These are phyloP conservation scores for Kalmanozyma brasiliensis DNA, from an alignment of 1,284 basidiomycete species.

Conservation along the genomic window DNA sequence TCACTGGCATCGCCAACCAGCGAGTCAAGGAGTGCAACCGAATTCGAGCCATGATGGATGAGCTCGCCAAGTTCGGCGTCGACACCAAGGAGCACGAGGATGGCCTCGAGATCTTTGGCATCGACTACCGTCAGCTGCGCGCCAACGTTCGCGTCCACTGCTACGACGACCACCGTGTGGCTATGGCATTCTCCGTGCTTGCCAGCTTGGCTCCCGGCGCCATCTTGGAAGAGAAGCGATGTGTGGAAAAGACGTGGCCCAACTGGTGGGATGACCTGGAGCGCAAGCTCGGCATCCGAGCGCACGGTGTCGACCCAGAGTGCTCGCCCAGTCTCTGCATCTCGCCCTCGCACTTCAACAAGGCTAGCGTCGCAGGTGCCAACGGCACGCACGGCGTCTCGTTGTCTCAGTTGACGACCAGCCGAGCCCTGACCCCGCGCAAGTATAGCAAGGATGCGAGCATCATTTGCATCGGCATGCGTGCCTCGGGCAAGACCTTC, in stretches of 20 bases:
- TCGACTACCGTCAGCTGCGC: constrained; percentile 72
- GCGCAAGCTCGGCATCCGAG: constrained; percentile 92
- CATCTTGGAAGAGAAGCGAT: constrained; percentile 92
- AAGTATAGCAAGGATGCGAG: constrained; percentile 73
- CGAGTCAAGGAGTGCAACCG: constrained; percentile 98
- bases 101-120: constrained; percentile 89
- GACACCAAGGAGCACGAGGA: constrained; percentile 91
- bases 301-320: constrained; percentile 82
- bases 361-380: constrained; percentile 57
- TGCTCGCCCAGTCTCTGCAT: constrained; percentile 50
- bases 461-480: constrained; percentile 92
- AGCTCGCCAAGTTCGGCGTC: constrained; percentile 94
- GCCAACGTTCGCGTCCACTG: constrained; percentile 83
- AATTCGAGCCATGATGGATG: constrained; percentile 94
- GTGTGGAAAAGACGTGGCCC: constrained; percentile 99
- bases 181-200: constrained; percentile 96
- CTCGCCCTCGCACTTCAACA: constrained; percentile 50
- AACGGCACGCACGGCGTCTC: constrained; percentile 14
- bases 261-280: constrained; percentile 99
- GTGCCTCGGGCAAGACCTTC: constrained; percentile 93
- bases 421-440: constrained; percentile 42
- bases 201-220: constrained; percentile 79
- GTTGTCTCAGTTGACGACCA: constrained; percentile 23
- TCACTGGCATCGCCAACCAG: constrained; percentile 96
- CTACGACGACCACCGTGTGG: constrained; percentile 98